A percentile compares a stretch with the other conserved stretches of the same genome.
Conservation (phyloP, 306 rosid species). For the Acmispon strigosus region DNA sequence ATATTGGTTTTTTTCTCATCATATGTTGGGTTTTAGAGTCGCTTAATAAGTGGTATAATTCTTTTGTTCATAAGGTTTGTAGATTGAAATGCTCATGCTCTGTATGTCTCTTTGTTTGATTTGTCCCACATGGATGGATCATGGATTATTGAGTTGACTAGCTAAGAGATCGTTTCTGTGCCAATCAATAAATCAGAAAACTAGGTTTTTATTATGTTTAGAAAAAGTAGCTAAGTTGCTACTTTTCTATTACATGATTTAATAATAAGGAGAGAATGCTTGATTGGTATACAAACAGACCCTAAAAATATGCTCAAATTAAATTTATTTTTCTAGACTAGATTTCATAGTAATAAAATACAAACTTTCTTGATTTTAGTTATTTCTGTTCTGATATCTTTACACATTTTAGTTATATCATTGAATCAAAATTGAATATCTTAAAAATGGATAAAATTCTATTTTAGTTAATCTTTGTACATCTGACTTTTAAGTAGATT, state of each 20-base stretch:
- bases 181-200: too few species aligned
- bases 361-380: background rate
- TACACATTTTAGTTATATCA: background rate
- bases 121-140: background rate
- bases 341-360: background rate
- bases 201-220: too few species aligned
- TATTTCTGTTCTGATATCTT: background rate
- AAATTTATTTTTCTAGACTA: background rate
- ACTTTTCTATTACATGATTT: too few species aligned
- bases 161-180: too few species aligned
- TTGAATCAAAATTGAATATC: background rate
- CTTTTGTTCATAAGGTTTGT: background rate
- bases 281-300: too few species aligned
- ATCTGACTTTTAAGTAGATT: background rate
- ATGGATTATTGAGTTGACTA: background rate
- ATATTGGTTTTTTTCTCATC: too few species aligned
- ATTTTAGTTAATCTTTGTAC: background rate
- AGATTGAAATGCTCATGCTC: constrained; percentile 1
- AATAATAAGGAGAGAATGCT: too few species aligned
- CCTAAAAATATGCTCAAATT: background rate
- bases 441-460: background rate
- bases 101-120: background rate
- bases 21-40: background rate
- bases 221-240: too few species aligned
- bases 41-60: background rate